Percentiles rank a stretch among this genome's conserved stretches.
These are phyloP conservation scores for Elsinoe batatas DNA, from an alignment of 2,329 filamentous ascomycete genomes.

Conservation along the genomic window DNA sequence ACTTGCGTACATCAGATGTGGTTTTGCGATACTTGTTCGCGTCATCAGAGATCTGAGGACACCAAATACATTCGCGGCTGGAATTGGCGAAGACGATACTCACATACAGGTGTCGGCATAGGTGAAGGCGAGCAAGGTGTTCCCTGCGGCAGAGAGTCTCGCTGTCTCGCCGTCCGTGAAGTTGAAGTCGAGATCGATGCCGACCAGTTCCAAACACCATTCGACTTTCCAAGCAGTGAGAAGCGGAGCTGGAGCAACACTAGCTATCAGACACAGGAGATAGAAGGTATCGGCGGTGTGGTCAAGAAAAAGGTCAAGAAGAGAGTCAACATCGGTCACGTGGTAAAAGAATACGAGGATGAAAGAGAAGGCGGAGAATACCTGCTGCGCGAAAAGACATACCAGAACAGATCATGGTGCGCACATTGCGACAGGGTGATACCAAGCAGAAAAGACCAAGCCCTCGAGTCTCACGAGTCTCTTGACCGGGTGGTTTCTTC, in stretches of 20 bases:
- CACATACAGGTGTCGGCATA: constrained; percentile 75
- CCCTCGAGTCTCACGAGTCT: neutral
- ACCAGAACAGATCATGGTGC: constrained; percentile 70
- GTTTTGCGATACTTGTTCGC: constrained; percentile 78
- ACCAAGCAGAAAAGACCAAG: constrained; percentile 43
- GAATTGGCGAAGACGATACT: constrained; percentile 83
- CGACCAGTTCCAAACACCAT: constrained; percentile 49
- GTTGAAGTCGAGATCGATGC: constrained; percentile 77
- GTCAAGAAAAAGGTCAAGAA: constrained; percentile 83
- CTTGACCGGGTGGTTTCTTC: constrained; percentile 1
- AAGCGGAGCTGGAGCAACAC: constrained; percentile 45
- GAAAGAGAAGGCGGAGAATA: constrained; percentile 58
- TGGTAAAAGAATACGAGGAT: constrained; percentile 77
- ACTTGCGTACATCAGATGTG: constrained; percentile 56
- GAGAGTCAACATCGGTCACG: constrained; percentile 69
- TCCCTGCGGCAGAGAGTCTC: constrained; percentile 67
- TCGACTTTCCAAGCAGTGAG: constrained; percentile 21
- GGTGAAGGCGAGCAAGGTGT: constrained; percentile 83
- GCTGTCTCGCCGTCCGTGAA: constrained; percentile 62
- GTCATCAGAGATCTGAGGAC: constrained; percentile 52
- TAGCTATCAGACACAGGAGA: constrained; percentile 77
- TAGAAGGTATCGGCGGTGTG: constrained; percentile 80
- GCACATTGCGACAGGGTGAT: constrained; percentile 80
- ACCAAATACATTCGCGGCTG: constrained; percentile 59
- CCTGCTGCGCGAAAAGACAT: constrained; percentile 59